A percentile compares a stretch with the other conserved stretches of the same genome.
These are phyloP conservation scores for Cyclaneusma minus DNA, from an alignment of 2,329 filamentous ascomycete species.

Conservation along the genomic window DNA sequence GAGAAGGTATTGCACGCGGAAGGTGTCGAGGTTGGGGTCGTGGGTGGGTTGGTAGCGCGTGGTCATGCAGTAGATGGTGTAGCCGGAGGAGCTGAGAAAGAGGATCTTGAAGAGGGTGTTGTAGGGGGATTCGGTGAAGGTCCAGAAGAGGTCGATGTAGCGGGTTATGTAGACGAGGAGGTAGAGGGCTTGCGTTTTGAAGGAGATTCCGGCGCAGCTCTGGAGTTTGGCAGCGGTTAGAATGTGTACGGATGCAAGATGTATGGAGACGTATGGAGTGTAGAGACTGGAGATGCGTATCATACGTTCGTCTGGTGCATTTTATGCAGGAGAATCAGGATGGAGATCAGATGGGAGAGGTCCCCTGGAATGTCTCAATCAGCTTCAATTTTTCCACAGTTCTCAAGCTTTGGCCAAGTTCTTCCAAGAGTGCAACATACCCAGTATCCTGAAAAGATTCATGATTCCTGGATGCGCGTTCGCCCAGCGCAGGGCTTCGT, in stretches of 20 bases:
- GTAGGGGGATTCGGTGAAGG: conserved; percentile 66
- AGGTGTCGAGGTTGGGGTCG: conserved; percentile 92
- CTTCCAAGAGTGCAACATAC: conserved; percentile 24
- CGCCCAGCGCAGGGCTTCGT: too few species aligned
- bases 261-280: neutral
- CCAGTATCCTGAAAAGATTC: conserved; percentile 56
- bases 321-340: conserved; percentile 90
- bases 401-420: neutral
- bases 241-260: neutral
- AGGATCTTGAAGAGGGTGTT: conserved; percentile 93
- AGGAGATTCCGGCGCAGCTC: conserved; percentile 96
- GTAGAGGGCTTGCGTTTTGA: conserved; percentile 96
- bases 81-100: conserved; percentile 79
- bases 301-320: conserved; percentile 84
- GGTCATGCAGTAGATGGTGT: conserved; percentile 96
- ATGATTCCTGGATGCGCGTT: too few species aligned
- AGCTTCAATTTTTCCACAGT: conserved; percentile 1
- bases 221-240: conserved; percentile 22
- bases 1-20: conserved; percentile 89
- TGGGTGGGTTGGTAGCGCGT: conserved; percentile 95
- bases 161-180: conserved; percentile 85
- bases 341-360: conserved; percentile 87
- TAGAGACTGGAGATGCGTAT: conserved; percentile 5
- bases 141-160: conserved; percentile 87
- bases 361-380: conserved; percentile 50